A percentile compares a stretch with the other conserved stretches of the same genome.
Evolutionary conservation across 2,329 filamentous ascomycete species (phyloP).

Genomic region (Xylariales sp.): DNA sequence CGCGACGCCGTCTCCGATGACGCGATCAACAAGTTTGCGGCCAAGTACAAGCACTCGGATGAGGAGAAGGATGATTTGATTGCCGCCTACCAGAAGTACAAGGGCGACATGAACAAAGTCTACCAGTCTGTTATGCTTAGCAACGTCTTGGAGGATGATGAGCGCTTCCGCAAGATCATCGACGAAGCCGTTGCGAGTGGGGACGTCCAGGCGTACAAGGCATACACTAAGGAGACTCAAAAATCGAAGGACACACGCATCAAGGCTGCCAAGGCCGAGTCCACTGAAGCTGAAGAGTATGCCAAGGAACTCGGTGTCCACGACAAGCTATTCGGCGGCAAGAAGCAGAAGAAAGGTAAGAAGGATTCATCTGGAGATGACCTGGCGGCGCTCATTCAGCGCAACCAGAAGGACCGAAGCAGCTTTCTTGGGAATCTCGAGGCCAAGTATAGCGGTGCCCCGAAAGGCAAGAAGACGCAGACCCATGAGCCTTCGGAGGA

Average conservation of each 20-base stretch:
- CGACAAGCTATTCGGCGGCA: constrained; percentile 59
- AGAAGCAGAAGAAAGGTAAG: constrained; percentile 41
- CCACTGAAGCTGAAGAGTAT: constrained; percentile 66
- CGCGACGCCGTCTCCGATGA: constrained; percentile 69
- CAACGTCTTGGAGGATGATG: constrained; percentile 77
- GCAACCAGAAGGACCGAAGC: constrained; percentile 60
- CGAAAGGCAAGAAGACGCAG: constrained; percentile 47
- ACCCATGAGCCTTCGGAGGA: constrained; percentile 58
- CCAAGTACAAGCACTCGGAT: constrained; percentile 76
- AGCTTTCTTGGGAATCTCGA: constrained; percentile 70
- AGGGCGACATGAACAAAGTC: constrained; percentile 72
- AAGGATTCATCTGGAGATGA: constrained; percentile 39
- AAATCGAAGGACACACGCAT: constrained; percentile 55
- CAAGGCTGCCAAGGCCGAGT: constrained; percentile 62
- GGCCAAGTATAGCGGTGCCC: constrained; percentile 62
- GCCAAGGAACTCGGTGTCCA: constrained; percentile 71
- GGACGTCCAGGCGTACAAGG: constrained; percentile 60
- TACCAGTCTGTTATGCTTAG: constrained; percentile 87
- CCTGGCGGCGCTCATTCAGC: constrained; percentile 70
- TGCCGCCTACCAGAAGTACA: constrained; percentile 63
- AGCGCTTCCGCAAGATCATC: constrained; percentile 76
- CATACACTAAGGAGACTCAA: constrained; percentile 71
- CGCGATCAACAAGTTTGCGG: constrained; percentile 70
- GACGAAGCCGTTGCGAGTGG: constrained; percentile 70
- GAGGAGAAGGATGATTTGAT: constrained; percentile 80